Percentiles rank a stretch among this genome's conserved stretches.
phyloP scores from a whole-genome alignment of 352 stramenopile species.

The Phytophthora sojae region DNA sequence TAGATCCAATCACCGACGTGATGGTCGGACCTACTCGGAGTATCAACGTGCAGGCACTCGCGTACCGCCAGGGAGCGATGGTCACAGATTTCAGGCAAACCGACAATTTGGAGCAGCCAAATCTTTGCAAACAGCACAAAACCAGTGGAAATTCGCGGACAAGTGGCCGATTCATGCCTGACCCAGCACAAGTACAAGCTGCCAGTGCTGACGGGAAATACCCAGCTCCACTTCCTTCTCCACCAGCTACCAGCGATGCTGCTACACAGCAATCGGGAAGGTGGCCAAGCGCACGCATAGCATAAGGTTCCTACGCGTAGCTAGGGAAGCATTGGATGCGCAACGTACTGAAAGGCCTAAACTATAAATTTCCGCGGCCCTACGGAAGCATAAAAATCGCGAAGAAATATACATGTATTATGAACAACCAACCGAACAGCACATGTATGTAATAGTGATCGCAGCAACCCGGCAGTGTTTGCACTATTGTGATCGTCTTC shows the following conservation, averaged over 20 bases:
- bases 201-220: neutral
- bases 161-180: conserved; percentile 1
- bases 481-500: too few relatives aligned
- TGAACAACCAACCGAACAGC: too few relatives aligned
- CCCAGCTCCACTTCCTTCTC: conserved; percentile 5
- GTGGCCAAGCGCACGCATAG: conserved; percentile 5
- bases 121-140: neutral
- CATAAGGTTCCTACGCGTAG: conserved; percentile 7
- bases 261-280: conserved; percentile 3
- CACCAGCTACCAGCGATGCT: neutral
- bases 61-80: conserved; percentile 13
- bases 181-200: neutral
- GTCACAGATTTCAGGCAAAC: conserved; percentile 12
- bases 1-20: neutral
- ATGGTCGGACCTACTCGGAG: conserved; percentile 25
- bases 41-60: conserved; percentile 21
- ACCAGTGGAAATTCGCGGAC: conserved; percentile 11
- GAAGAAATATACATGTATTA: too few relatives aligned
- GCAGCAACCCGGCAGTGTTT: too few relatives aligned
- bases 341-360: too few relatives aligned
- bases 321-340: neutral
- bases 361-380: too few relatives aligned
- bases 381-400: too few relatives aligned
- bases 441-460: too few relatives aligned
- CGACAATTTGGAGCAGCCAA: neutral